Base-by-base conservation (phyloP, 2,329 filamentous ascomycete genomes). In the Colletotrichum agaves region DNA sequence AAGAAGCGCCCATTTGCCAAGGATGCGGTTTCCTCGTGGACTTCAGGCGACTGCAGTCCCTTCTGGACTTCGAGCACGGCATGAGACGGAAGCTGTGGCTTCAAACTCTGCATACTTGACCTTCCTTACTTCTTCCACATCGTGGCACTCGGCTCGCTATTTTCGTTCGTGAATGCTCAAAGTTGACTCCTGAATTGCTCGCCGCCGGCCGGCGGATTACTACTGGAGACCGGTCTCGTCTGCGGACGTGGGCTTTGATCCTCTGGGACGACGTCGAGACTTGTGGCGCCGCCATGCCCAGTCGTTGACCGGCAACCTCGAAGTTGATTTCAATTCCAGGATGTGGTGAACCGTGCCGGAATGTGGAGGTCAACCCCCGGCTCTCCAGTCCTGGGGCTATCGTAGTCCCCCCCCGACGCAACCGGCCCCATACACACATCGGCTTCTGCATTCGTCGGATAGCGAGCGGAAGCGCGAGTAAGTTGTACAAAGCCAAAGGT, bases 251-350 rank as follows among this genome's bases (percentile, higher is more conserved):
- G 17, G 52, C 64, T 41, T 33, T 58, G 47, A 56, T 60, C 55
- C 61, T 21, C 61, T 49, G 15, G 47, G 60, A 64, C 33, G 53
- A 44, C 15, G 39, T 53, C 37, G 41, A 52, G 37, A 64, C 61
- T 49, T 39, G 64, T 64, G 64, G 64, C 53, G 61, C 46, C 64
- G 61, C 64, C 64, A 58, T 63, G 55, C 33, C 35, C 39, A 41
- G 21, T 35, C 21, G 64, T 64, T 47, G 61, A 37, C 47, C 47
- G 47, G 61, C 65, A 65, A 68, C 61, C 23, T 43, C 5, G 44
- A 17, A n/a, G 64, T 23, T 58, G n/a, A 35, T 37, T 35, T 37
- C 31, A 41, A 35, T 37, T 35, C 41, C 31, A 41, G 21, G 19
- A 33, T 8, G 35, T 46, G 46, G 46, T 27, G 64, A 55, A 47